These are phyloP conservation scores for Rhinocladiella mackenziei DNA, from an alignment of 2,329 filamentous ascomycete species.

Conservation along the genomic window DNA sequence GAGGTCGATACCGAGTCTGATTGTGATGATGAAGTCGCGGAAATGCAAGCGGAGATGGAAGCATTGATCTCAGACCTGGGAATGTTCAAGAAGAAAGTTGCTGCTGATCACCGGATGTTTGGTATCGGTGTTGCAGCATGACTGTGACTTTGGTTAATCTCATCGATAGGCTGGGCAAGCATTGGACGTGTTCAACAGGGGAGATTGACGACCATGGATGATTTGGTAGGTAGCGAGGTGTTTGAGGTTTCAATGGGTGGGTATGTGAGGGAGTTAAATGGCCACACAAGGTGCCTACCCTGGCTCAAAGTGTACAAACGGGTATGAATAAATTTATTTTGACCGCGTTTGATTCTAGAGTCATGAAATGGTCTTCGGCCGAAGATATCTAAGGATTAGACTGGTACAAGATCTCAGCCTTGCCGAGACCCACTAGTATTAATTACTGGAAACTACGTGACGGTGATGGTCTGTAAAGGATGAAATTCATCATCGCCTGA, in stretches of 20 bases:
- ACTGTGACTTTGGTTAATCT: neutral
- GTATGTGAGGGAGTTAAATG: neutral
- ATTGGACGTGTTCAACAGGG: neutral
- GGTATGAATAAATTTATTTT: too few species aligned
- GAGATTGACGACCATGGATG: conserved; percentile 4
- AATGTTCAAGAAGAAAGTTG: conserved; percentile 79
- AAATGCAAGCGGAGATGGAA: conserved; percentile 81
- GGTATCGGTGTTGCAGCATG: conserved; percentile 21
- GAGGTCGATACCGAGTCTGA: conserved; percentile 50
- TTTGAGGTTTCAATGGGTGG: neutral
- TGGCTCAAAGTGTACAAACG: too few species aligned
- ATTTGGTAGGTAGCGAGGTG: conserved; percentile 11
- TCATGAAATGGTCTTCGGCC: too few species aligned
- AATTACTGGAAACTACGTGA: too few species aligned
- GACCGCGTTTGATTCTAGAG: too few species aligned
- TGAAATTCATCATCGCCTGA: too few species aligned
- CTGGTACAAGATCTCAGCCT: too few species aligned
- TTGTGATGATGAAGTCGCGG: conserved; percentile 52
- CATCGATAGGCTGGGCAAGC: neutral
- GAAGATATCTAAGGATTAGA: too few species aligned
- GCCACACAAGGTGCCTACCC: too few species aligned
- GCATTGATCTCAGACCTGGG: conserved; percentile 74
- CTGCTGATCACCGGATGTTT: conserved; percentile 57
- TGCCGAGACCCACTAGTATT: too few species aligned
- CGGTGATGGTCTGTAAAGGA: too few species aligned